These are phyloP conservation scores for Aspergillus pseudoviridinutans DNA, from an alignment of 2,329 filamentous ascomycete genomes.

Conservation along the genomic window DNA sequence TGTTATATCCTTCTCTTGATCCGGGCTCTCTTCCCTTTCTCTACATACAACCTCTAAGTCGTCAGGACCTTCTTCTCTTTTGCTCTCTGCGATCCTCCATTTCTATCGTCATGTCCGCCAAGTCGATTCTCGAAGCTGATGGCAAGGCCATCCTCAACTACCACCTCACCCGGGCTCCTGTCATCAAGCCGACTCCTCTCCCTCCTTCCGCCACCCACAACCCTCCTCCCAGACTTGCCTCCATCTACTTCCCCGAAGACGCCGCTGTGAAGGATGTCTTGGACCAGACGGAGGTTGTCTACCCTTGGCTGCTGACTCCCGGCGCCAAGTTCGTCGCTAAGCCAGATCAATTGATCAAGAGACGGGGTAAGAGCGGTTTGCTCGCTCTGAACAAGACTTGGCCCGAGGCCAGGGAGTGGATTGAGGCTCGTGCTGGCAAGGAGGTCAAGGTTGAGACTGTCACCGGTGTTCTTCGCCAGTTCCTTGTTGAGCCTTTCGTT, in stretches of 20 bases:
- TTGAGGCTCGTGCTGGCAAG: slow-evolving; percentile 89
- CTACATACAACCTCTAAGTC: background rate
- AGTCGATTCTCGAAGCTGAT: slow-evolving; percentile 97
- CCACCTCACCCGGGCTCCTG: slow-evolving; percentile 93
- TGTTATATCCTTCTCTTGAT: background rate
- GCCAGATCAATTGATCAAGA: slow-evolving; percentile 99
- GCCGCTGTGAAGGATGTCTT: slow-evolving; percentile 77
- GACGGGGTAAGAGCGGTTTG: slow-evolving; percentile 97
- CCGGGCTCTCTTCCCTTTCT: slow-evolving; percentile 3
- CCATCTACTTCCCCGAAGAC: slow-evolving; percentile 89
- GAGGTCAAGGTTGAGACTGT: slow-evolving; percentile 88
- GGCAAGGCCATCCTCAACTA: slow-evolving; percentile 99
- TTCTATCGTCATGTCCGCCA: slow-evolving; percentile 73
- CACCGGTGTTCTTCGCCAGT: slow-evolving; percentile 83
- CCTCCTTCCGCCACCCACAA: slow-evolving; percentile 83
- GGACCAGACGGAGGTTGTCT: slow-evolving; percentile 92
- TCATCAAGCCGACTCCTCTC: slow-evolving; percentile 97
- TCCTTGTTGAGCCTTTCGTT: slow-evolving; percentile 97
- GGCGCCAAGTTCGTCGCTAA: slow-evolving; percentile 96
- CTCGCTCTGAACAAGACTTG: slow-evolving; percentile 96
- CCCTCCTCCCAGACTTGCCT: slow-evolving; percentile 82
- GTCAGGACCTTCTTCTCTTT: too few relatives aligned
- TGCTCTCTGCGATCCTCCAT: slow-evolving; percentile 13
- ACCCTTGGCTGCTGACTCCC: slow-evolving; percentile 84
- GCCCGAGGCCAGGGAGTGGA: slow-evolving; percentile 89